These are phyloP conservation scores for Camelina laxa DNA, from an alignment of 345 rosid species.

Conservation along the genomic window DNA sequence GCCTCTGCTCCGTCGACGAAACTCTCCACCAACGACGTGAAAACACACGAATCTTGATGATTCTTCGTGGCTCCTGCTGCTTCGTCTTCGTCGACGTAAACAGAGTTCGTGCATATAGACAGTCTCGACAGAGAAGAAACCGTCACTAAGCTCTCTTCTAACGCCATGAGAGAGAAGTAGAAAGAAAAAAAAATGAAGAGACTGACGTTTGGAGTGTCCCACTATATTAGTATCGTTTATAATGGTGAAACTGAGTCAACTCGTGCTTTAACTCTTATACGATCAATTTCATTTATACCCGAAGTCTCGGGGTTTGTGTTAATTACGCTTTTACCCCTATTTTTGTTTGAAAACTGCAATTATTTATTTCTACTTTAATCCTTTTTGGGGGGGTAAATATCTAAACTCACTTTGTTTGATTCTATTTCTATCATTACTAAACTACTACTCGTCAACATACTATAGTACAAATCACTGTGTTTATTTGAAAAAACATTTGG, in stretches of 20 bases:
- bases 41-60: constrained; percentile 43
- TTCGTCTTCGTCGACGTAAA: constrained; percentile 54
- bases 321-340: constrained; percentile 16
- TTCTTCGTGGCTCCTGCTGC: constrained; percentile 10
- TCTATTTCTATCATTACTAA: not conserved
- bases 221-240: not conserved
- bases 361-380: constrained; percentile 9
- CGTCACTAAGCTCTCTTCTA: constrained; percentile 49
- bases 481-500: constrained; percentile 10
- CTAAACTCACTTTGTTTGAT: constrained; percentile 10
- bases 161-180: constrained; percentile 50
- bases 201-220: constrained; percentile 37
- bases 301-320: constrained; percentile 4
- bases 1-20: constrained; percentile 78
- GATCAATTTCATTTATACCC: constrained; percentile 26
- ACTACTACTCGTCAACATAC: not conserved
- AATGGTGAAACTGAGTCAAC: constrained; percentile 38
- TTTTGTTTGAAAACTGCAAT: constrained; percentile 27
- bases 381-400: not conserved
- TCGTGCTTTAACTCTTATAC: constrained; percentile 10
- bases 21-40: constrained; percentile 55
- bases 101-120: constrained; percentile 71
- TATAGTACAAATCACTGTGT: not conserved
- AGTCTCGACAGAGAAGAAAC: constrained; percentile 66
- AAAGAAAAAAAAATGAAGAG: constrained; percentile 29